Conservation (phyloP, 2,329 filamentous ascomycete species). For the Colletotrichum sp. region DNA sequence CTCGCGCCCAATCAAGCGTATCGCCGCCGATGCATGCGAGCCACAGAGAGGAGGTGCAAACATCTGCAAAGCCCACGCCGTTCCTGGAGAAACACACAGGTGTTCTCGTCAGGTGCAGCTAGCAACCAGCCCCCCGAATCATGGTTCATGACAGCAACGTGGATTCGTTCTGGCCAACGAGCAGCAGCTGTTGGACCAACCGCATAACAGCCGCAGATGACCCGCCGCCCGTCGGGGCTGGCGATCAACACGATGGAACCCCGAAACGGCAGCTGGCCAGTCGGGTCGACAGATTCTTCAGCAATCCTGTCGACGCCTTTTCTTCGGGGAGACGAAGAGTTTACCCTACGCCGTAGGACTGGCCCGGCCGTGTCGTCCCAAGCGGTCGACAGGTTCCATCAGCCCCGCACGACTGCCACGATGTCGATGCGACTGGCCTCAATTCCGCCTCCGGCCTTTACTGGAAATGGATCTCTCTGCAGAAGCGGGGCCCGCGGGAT, state of each 20-base stretch:
- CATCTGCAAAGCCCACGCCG: background rate
- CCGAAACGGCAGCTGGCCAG: constrained; percentile 8
- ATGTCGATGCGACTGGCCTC: constrained; percentile 11
- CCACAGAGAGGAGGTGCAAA: background rate
- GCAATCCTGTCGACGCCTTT: background rate
- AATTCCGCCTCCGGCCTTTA: constrained; percentile 10
- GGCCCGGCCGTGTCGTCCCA: background rate
- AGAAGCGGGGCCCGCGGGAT: constrained; percentile 6
- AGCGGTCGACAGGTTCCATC: background rate
- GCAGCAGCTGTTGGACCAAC: constrained; percentile 8
- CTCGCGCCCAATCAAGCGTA: constrained; percentile 6
- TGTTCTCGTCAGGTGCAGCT: constrained; percentile 4
- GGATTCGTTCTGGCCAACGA: constrained; percentile 1
- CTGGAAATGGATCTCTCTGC: constrained; percentile 12
- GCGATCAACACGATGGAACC: constrained; percentile 8
- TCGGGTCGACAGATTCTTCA: constrained; percentile 11
- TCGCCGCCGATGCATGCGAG: background rate
- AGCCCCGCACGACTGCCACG: constrained; percentile 11
- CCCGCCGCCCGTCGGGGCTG: constrained; percentile 3
- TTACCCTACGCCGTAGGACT: background rate
- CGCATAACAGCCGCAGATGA: constrained; percentile 17
- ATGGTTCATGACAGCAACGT: constrained; percentile 5
- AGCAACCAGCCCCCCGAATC: background rate
- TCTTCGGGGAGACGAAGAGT: background rate
- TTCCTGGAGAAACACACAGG: constrained; percentile 1